Conservation (phyloP, 306 rosid genomes). For the Corylus heterophylla region DNA sequence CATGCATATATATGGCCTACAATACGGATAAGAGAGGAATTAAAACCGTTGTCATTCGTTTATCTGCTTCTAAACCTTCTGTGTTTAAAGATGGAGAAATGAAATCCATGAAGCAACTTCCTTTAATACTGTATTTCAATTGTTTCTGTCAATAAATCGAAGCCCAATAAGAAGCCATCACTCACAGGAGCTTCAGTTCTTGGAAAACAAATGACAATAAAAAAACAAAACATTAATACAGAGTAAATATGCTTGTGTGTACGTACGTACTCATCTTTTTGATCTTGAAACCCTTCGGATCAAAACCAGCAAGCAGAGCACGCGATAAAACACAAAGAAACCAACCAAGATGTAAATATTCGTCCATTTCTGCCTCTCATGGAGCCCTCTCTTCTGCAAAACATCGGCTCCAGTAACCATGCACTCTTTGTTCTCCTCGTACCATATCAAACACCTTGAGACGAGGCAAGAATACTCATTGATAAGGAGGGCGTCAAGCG, state of each 20-base stretch:
- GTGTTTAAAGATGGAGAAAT: not conserved
- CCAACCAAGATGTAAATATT: constrained; percentile 74
- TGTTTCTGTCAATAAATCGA: constrained; percentile 17
- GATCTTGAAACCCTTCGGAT: constrained; percentile 82
- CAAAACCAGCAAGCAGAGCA: constrained; percentile 79
- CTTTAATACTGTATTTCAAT: constrained; percentile 21
- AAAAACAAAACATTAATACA: not conserved
- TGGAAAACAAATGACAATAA: not conserved
- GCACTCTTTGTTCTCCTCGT: constrained; percentile 54
- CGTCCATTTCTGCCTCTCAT: constrained; percentile 64
- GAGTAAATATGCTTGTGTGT: not conserved
- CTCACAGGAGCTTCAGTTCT: not conserved
- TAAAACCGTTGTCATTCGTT: not conserved
- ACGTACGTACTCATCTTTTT: constrained; percentile 38
- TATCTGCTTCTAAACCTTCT: not conserved
- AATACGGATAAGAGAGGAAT: not conserved
- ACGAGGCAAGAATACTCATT: constrained; percentile 78
- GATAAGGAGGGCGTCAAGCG: constrained; percentile 80
- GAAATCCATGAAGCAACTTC: constrained; percentile 26
- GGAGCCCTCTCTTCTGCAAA: constrained; percentile 62
- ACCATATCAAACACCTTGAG: constrained; percentile 75
- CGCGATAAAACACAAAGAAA: constrained; percentile 71
- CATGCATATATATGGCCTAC: not conserved
- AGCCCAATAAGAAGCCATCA: constrained; percentile 4
- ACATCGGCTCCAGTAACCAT: constrained; percentile 81